Conservation (phyloP, 108 stramenopile species). For the Aurantiochytrium sp. region DNA sequence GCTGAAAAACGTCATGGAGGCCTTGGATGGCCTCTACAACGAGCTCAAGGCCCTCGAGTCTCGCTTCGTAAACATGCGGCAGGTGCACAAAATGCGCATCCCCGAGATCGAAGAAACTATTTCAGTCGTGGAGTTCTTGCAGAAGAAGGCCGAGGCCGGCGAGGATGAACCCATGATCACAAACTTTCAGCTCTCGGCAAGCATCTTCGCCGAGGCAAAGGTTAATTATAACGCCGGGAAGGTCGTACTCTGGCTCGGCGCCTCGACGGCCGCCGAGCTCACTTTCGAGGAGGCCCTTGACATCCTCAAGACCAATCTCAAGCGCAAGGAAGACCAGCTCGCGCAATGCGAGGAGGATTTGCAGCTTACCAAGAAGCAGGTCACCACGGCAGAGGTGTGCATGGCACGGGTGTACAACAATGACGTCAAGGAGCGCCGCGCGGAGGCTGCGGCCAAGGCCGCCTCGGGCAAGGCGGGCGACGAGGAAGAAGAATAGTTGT, state of each 20-base stretch:
- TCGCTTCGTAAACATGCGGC: background rate
- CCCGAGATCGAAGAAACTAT: background rate
- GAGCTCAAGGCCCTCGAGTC: background rate
- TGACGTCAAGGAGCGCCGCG: background rate
- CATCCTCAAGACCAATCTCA: background rate
- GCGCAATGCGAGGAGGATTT: background rate
- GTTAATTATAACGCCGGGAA: background rate
- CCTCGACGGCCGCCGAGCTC: background rate
- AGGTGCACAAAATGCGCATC: background rate
- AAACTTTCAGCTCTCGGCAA: slow-evolving; percentile 6
- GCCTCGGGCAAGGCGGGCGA: too few relatives aligned
- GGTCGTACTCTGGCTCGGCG: slow-evolving; percentile 2
- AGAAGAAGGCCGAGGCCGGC: background rate
- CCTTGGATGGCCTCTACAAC: background rate
- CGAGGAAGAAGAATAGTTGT: too few relatives aligned
- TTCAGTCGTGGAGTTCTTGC: background rate
- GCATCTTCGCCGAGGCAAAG: slow-evolving; percentile 9
- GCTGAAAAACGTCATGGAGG: background rate
- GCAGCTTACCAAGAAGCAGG: background rate
- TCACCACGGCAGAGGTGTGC: background rate
- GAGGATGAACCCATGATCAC: background rate
- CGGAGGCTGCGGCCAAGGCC: background rate
- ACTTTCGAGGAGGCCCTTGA: background rate
- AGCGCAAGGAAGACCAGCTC: background rate
- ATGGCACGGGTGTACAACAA: slow-evolving; percentile 12